Conservation (phyloP, 495 filamentous ascomycete species). For the Aspergillus cavernicola region DNA sequence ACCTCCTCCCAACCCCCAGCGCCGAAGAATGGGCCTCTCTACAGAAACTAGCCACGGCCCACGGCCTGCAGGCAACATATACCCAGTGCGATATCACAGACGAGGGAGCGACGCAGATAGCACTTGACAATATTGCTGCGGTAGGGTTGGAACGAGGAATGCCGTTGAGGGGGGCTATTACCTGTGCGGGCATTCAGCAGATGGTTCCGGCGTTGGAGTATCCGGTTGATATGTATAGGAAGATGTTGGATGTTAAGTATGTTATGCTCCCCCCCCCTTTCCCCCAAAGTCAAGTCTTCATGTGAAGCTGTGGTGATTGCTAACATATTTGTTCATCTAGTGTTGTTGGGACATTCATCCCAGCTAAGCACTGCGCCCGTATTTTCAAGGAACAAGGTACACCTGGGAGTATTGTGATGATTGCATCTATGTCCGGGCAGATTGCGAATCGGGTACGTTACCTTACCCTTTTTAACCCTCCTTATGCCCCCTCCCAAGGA, state of each 20-base stretch:
- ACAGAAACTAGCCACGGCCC: conserved; percentile 46
- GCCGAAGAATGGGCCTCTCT: conserved; percentile 35
- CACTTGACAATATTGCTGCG: conserved; percentile 39
- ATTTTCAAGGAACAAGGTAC: conserved; percentile 56
- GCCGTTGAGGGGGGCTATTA: conserved; percentile 69
- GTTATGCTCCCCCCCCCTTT: neutral
- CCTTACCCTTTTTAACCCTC: neutral
- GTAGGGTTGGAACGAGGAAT: conserved; percentile 40
- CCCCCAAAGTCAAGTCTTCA: too few species aligned
- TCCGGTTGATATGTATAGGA: conserved; percentile 54
- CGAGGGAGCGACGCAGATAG: conserved; percentile 37
- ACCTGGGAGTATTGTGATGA: conserved; percentile 63
- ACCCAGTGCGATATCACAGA: conserved; percentile 58
- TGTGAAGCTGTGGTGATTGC: too few species aligned
- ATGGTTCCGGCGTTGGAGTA: conserved; percentile 62
- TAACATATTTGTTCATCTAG: too few species aligned
- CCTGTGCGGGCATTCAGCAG: conserved; percentile 77
- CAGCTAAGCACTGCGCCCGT: conserved; percentile 64
- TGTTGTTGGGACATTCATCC: conserved; percentile 68
- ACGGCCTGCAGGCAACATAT: conserved; percentile 39
- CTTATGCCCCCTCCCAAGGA: neutral
- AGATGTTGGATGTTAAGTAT: conserved; percentile 64
- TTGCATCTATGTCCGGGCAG: conserved; percentile 76
- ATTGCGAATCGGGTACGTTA: conserved; percentile 57
- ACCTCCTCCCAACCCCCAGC: conserved; percentile 51